Evolutionary conservation across 805 yeast species (phyloP).

Genomic region (Yamadazyma kitorensis): DNA sequence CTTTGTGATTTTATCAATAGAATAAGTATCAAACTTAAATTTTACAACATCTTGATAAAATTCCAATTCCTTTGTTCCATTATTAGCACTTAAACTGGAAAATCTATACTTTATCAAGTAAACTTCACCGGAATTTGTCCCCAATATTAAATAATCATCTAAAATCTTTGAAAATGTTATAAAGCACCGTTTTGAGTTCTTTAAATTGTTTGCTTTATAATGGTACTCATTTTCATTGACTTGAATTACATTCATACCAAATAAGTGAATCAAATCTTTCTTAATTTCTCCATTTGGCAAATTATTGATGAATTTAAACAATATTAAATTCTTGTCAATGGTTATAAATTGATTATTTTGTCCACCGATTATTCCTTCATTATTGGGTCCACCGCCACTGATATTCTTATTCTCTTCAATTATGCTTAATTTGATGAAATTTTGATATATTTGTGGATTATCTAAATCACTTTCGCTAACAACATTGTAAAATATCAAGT

Average conservation of each 20-base stretch:
- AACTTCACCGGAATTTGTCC: slow-evolving; percentile 14
- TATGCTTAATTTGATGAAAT: slow-evolving; percentile 9
- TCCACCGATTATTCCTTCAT: slow-evolving; percentile 4
- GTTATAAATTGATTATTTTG: slow-evolving; percentile 5
- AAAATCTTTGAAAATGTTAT: slow-evolving; percentile 13
- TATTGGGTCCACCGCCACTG: background rate
- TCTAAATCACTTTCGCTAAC: slow-evolving; percentile 17
- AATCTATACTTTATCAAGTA: slow-evolving; percentile 9
- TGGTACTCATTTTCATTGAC: slow-evolving; percentile 5
- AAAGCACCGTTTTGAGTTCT: slow-evolving; percentile 10
- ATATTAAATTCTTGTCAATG: slow-evolving; percentile 4
- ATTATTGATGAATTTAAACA: slow-evolving; percentile 10
- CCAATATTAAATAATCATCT: slow-evolving; percentile 13
- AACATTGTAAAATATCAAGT: slow-evolving; percentile 11
- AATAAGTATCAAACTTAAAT: slow-evolving; percentile 12
- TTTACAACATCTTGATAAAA: slow-evolving; percentile 12
- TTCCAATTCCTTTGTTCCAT: slow-evolving; percentile 3
- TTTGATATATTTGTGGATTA: slow-evolving; percentile 16
- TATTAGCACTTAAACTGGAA: background rate
- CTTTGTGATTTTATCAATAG: slow-evolving; percentile 13
- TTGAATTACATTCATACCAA: slow-evolving; percentile 14
- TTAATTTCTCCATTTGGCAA: slow-evolving; percentile 15
- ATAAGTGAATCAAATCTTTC: slow-evolving; percentile 14
- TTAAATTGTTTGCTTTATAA: slow-evolving; percentile 6
- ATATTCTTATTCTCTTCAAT: background rate